Percentiles rank a stretch among this genome's conserved stretches.
Conservation (phyloP, 1,139 yeast species). For the Kodamaea fungicola region DNA sequence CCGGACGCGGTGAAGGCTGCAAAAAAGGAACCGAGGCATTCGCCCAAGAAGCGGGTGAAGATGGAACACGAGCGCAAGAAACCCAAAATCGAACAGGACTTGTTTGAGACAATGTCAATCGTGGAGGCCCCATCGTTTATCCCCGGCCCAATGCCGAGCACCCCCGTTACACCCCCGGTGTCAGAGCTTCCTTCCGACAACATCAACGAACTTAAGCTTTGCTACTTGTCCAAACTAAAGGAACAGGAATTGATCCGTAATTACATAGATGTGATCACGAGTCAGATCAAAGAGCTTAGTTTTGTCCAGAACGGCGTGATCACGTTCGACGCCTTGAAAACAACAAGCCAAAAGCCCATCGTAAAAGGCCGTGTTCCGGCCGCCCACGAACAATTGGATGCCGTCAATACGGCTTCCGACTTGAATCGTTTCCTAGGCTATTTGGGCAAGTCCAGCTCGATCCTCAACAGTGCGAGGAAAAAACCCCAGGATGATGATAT, state of each 20-base stretch:
- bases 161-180: too few species aligned
- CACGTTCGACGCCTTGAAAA: slow-evolving; percentile 39
- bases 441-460: slow-evolving; percentile 27
- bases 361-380: slow-evolving; percentile 3
- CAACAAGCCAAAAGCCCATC: slow-evolving; percentile 5
- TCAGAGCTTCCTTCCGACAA: neutral
- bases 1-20: neutral
- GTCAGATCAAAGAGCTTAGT: slow-evolving; percentile 44
- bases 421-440: slow-evolving; percentile 42
- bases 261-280: slow-evolving; percentile 42
- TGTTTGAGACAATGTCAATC: too few species aligned
- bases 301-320: slow-evolving; percentile 48
- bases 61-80: slow-evolving; percentile 6
- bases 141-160: too few species aligned
- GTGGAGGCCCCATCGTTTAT: too few species aligned
- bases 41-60: slow-evolving; percentile 12
- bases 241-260: slow-evolving; percentile 46
- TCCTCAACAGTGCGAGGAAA: slow-evolving; percentile 42
- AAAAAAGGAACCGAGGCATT: neutral
- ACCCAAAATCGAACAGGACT: neutral
- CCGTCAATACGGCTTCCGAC: slow-evolving; percentile 40
- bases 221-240: slow-evolving; percentile 37
- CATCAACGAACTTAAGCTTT: slow-evolving; percentile 25
- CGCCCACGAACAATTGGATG: slow-evolving; percentile 34
- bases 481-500: slow-evolving; percentile 19